These are phyloP conservation scores for Podosphaera xanthii DNA, from an alignment of 2,329 filamentous ascomycete species.

Conservation along the genomic window DNA sequence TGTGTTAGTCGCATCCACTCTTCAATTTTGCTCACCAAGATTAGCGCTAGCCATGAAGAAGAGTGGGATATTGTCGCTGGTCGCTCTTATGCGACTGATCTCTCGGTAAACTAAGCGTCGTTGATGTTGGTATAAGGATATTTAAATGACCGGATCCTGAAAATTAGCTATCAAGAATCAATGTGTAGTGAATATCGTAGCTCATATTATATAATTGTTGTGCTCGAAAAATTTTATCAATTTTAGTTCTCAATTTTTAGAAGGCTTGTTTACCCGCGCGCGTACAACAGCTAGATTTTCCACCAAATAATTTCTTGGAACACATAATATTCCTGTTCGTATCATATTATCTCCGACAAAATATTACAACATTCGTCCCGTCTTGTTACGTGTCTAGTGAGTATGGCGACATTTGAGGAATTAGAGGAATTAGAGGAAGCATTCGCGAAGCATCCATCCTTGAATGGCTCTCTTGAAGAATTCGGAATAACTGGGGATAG, in stretches of 20 bases:
- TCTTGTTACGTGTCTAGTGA: neutral
- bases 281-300: neutral
- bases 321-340: neutral
- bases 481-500: slow-evolving; percentile 29
- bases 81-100: no score
- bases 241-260: neutral
- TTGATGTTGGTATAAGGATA: no score
- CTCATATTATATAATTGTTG: no score
- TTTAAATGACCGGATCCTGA: no score
- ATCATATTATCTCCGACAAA: neutral
- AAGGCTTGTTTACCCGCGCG: neutral
- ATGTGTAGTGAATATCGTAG: no score
- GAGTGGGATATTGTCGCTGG: no score
- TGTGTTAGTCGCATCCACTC: no score
- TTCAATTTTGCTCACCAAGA: no score
- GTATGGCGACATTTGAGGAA: slow-evolving; percentile 13
- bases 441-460: slow-evolving; percentile 34
- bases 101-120: no score
- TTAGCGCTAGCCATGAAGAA: no score
- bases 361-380: neutral
- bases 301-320: neutral
- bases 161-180: no score
- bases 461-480: slow-evolving; percentile 37
- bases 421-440: slow-evolving; percentile 22
- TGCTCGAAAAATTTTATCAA: no score